phyloP scores from a whole-genome alignment of 176 grass and related monocot genomes.

The Stipa capillata region DNA sequence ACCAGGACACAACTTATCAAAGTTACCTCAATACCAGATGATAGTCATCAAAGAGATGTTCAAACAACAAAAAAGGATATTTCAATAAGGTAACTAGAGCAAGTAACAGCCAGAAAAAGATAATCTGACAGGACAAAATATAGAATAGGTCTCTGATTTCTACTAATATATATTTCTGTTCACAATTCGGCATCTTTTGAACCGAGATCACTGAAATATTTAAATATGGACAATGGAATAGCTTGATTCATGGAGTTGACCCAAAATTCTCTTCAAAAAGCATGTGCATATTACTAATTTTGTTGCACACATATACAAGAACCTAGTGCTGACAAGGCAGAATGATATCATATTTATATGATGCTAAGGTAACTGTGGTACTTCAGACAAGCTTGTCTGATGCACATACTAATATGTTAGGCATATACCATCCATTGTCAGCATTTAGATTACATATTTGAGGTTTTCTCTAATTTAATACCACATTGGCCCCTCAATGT shows the following conservation, averaged over 20 bases:
- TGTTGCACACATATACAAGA: not conserved
- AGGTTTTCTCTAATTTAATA: not conserved
- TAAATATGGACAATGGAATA: not conserved
- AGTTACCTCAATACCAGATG: not conserved
- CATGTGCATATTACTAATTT: not conserved
- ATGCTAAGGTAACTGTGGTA: not conserved
- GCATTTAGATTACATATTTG: not conserved
- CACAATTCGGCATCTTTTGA: not conserved
- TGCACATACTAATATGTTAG: not conserved
- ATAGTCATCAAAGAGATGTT: not conserved
- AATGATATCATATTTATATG: not conserved
- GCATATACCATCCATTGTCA: not conserved
- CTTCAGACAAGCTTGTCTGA: not conserved
- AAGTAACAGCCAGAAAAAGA: not conserved
- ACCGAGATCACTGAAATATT: not conserved
- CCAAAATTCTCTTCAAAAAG: not conserved
- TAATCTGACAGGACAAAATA: not conserved
- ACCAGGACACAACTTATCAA: not conserved
- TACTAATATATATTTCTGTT: conserved; percentile 4
- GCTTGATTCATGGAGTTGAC: not conserved
- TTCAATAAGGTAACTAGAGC: not conserved
- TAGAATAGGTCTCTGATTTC: not conserved
- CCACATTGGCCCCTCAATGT: not conserved
- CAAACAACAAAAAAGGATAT: not conserved
- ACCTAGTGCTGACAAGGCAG: not conserved